These are phyloP conservation scores for Larix kaempferi DNA, from an alignment of 75 land plant genomes.

Conservation along the genomic window DNA sequence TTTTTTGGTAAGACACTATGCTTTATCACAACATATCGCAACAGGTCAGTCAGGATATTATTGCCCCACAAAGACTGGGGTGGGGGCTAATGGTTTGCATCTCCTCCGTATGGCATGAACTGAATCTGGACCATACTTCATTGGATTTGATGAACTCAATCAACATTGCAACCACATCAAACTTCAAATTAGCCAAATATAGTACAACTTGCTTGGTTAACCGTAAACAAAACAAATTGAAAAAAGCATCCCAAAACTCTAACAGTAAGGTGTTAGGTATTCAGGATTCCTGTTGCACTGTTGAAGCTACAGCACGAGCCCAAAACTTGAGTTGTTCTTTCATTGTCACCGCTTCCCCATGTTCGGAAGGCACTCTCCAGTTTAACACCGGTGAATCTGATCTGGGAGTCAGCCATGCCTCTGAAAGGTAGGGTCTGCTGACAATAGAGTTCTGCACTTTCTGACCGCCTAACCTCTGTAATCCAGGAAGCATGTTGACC, in stretches of 20 bases:
- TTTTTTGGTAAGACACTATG: no score
- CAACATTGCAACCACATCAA: background rate
- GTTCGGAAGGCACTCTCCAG: slow-evolving; percentile 13
- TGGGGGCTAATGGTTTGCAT: background rate
- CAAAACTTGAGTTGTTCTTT: slow-evolving; percentile 49
- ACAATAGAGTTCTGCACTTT: background rate
- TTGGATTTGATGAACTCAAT: background rate
- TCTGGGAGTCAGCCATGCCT: slow-evolving; percentile 40
- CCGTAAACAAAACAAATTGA: background rate
- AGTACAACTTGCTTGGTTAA: background rate
- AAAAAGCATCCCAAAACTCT: background rate
- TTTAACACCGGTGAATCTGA: slow-evolving; percentile 30
- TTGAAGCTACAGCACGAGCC: slow-evolving; percentile 66
- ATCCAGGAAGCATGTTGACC: slow-evolving; percentile 43
- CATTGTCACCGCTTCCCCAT: slow-evolving; percentile 35
- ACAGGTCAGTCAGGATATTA: background rate
- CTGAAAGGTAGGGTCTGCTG: slow-evolving; percentile 42
- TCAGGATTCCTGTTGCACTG: slow-evolving; percentile 37
- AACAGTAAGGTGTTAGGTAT: background rate
- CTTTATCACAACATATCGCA: background rate
- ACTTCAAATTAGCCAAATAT: background rate
- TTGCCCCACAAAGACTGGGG: background rate
- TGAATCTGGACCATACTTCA: background rate
- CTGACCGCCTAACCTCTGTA: slow-evolving; percentile 26
- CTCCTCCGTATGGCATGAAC: background rate